phyloP scores from a whole-genome alignment of 1,284 basidiomycete genomes.

The Sanghuangporus weigelae region DNA sequence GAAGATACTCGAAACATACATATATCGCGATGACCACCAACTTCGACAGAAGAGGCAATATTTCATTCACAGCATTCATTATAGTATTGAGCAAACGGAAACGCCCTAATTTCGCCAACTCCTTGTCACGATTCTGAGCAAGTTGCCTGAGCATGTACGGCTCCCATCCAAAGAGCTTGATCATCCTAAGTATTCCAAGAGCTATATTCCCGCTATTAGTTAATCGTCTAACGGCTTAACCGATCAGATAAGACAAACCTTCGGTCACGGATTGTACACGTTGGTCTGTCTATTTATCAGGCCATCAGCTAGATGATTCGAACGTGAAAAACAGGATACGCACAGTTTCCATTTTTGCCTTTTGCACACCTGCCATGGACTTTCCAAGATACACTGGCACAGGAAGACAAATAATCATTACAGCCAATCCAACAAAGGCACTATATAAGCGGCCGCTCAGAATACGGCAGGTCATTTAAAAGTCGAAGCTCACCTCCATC shows the following conservation, averaged over 20 bases:
- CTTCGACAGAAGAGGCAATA: constrained; percentile 10
- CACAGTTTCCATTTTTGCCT: constrained; percentile 21
- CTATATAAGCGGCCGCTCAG: constrained; percentile 14
- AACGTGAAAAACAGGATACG: not conserved
- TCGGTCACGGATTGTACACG: constrained; percentile 36
- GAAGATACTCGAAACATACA: not conserved
- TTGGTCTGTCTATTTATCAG: constrained; percentile 28
- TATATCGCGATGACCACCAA: constrained; percentile 3
- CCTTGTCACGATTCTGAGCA: constrained; percentile 29
- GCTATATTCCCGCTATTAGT: constrained; percentile 10
- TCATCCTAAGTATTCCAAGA: constrained; percentile 33
- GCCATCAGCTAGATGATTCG: not conserved
- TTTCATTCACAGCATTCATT: constrained; percentile 5
- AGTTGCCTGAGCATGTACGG: constrained; percentile 39
- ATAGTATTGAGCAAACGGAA: not conserved
- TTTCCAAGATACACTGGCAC: constrained; percentile 26
- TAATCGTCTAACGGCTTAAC: not conserved
- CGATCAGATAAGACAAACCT: constrained; percentile 18
- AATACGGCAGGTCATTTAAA: not conserved
- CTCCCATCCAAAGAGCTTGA: constrained; percentile 64
- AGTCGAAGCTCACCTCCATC: constrained; percentile 13
- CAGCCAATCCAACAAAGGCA: constrained; percentile 32
- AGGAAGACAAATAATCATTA: constrained; percentile 33
- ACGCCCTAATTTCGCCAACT: not conserved
- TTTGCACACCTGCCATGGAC: constrained; percentile 20